These are phyloP conservation scores for Venturia pyrina DNA, from an alignment of 2,329 filamentous ascomycete genomes.

Conservation along the genomic window DNA sequence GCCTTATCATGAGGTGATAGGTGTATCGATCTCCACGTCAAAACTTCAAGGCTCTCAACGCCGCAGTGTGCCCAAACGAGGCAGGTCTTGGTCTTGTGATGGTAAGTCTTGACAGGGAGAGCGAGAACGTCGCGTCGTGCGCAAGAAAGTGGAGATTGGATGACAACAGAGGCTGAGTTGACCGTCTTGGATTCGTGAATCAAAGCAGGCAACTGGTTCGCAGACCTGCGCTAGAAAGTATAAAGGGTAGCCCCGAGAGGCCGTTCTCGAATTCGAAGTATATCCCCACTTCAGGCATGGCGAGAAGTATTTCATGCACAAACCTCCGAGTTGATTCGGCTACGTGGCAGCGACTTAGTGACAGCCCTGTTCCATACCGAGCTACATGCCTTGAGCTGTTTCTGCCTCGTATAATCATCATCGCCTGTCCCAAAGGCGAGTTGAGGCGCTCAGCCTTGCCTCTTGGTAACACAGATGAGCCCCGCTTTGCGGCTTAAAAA, in stretches of 20 bases:
- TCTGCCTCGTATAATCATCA: not conserved
- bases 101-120: not conserved
- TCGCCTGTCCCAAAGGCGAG: not conserved
- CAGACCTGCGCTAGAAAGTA: not conserved
- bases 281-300: not conserved
- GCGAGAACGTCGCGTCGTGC: not conserved
- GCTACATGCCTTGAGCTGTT: not conserved
- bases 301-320: not conserved
- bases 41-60: not conserved
- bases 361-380: not conserved
- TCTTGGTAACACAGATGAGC: not conserved
- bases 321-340: not conserved
- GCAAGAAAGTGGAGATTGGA: not conserved
- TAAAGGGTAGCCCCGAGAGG: not conserved
- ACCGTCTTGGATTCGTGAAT: not conserved
- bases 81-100: not conserved
- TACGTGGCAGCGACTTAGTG: not conserved
- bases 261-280: not conserved
- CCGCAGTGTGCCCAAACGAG: not conserved
- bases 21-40: constrained; percentile 1
- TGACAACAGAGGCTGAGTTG: not conserved
- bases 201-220: constrained; percentile 1
- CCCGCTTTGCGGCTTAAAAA: not conserved
- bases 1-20: not conserved
- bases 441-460: not conserved